Evolutionary conservation across 1,284 basidiomycete species (phyloP).

Genomic region (Uromyces viciae-fabae): DNA sequence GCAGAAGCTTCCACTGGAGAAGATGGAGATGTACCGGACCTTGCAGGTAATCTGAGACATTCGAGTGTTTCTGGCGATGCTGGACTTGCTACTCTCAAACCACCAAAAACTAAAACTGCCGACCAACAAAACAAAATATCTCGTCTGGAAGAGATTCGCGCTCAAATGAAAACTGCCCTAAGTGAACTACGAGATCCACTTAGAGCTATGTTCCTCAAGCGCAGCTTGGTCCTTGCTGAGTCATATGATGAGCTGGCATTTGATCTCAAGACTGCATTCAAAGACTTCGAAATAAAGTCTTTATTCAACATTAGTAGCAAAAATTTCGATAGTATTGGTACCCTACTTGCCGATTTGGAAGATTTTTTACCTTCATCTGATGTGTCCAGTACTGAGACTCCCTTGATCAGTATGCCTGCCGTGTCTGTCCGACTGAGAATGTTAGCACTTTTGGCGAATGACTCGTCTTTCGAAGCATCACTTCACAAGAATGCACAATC

Average conservation of each 20-base stretch:
- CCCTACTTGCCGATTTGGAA: slow-evolving; percentile 33
- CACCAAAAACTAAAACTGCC: slow-evolving; percentile 46
- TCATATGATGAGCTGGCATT: slow-evolving; percentile 81
- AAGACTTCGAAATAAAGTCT: slow-evolving; percentile 55
- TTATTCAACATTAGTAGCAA: slow-evolving; percentile 30
- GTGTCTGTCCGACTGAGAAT: slow-evolving; percentile 49
- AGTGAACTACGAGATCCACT: slow-evolving; percentile 67
- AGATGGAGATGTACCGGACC: not conserved
- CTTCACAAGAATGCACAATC: slow-evolving; percentile 47
- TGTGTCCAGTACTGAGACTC: slow-evolving; percentile 46
- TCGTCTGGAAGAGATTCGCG: slow-evolving; percentile 59
- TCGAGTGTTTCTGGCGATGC: not conserved
- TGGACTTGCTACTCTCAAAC: slow-evolving; percentile 40
- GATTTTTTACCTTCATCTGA: slow-evolving; percentile 31
- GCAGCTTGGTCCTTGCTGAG: slow-evolving; percentile 75
- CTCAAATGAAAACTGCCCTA: slow-evolving; percentile 58
- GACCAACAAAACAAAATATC: slow-evolving; percentile 43
- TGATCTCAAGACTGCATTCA: slow-evolving; percentile 76
- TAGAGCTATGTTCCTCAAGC: slow-evolving; percentile 65
- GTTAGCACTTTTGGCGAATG: slow-evolving; percentile 50
- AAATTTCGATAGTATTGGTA: slow-evolving; percentile 44
- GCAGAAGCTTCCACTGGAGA: slow-evolving; percentile 1
- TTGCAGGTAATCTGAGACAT: not conserved
- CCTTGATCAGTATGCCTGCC: slow-evolving; percentile 46
- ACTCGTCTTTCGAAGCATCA: slow-evolving; percentile 48